phyloP scores from a whole-genome alignment of 2,329 filamentous ascomycete species.

The Graphilbum sp. region DNA sequence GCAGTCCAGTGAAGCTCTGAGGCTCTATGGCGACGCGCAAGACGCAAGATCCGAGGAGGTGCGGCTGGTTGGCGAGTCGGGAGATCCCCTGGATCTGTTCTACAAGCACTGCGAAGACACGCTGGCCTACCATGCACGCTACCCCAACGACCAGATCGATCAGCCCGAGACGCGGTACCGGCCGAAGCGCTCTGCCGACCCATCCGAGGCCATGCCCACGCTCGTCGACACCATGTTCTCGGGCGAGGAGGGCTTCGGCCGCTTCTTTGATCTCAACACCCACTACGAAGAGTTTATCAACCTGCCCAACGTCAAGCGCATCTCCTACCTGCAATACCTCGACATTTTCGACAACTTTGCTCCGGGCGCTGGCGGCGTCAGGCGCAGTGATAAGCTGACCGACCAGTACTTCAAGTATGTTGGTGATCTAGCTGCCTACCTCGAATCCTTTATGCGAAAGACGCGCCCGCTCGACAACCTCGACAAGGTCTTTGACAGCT shows the following conservation, averaged over 20 bases:
- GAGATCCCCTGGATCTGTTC: constrained; percentile 81
- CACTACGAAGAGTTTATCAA: constrained; percentile 85
- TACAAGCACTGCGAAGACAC: constrained; percentile 70
- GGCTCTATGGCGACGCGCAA: constrained; percentile 69
- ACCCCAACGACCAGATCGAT: constrained; percentile 88
- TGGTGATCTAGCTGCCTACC: constrained; percentile 60
- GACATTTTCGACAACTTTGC: constrained; percentile 80
- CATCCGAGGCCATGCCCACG: constrained; percentile 44
- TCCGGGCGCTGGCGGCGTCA: constrained; percentile 56
- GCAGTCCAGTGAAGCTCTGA: constrained; percentile 65
- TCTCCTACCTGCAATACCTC: constrained; percentile 85
- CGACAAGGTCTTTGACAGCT: constrained; percentile 56
- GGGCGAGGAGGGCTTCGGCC: constrained; percentile 84
- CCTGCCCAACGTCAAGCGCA: constrained; percentile 66
- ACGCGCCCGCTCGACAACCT: constrained; percentile 77
- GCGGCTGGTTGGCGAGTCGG: constrained; percentile 50
- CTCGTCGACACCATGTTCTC: constrained; percentile 87
- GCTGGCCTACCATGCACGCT: constrained; percentile 75
- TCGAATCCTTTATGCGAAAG: constrained; percentile 75
- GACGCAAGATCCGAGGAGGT: constrained; percentile 62
- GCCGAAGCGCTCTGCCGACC: constrained; percentile 39
- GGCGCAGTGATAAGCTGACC: constrained; percentile 69
- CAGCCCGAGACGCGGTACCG: constrained; percentile 91
- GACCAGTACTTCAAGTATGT: constrained; percentile 89
- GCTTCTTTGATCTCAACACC: constrained; percentile 76